phyloP scores from a whole-genome alignment of 331 rosid species.

The Rhamnella rubrinervis region DNA sequence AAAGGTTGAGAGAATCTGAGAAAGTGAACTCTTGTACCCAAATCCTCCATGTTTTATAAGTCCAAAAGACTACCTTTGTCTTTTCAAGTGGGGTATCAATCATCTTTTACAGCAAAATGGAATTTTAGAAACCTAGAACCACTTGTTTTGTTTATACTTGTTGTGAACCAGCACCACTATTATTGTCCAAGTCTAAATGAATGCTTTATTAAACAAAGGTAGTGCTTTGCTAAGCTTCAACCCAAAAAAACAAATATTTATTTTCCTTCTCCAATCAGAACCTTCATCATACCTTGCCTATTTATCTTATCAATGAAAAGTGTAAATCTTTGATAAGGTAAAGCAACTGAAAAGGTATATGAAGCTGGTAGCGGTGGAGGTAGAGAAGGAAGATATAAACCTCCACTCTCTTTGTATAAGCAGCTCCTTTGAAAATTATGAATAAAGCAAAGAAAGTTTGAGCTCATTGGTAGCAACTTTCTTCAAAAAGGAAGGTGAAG shows the following conservation, averaged over 20 bases:
- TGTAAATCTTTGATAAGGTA: conserved; percentile 1
- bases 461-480: not conserved
- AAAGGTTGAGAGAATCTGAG: conserved; percentile 35
- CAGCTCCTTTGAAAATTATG: conserved; percentile 12
- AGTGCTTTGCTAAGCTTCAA: conserved; percentile 22
- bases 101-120: conserved; percentile 18
- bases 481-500: not conserved
- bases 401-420: not conserved
- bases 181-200: conserved; percentile 16
- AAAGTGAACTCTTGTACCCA: conserved; percentile 26
- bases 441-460: conserved; percentile 1
- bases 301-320: not conserved
- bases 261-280: not conserved
- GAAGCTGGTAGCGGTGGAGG: conserved; percentile 27
- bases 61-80: conserved; percentile 53
- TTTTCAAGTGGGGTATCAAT: conserved; percentile 35
- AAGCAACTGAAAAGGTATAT: conserved; percentile 11
- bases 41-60: conserved; percentile 16
- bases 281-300: conserved; percentile 6
- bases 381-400: conserved; percentile 2
- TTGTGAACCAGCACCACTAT: conserved; percentile 5
- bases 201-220: conserved; percentile 39
- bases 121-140: conserved; percentile 36
- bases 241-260: conserved; percentile 15
- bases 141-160: conserved; percentile 22